Evolutionary conservation across 2,329 filamentous ascomycete species (phyloP).

Genomic region (Knufia fluminis): DNA sequence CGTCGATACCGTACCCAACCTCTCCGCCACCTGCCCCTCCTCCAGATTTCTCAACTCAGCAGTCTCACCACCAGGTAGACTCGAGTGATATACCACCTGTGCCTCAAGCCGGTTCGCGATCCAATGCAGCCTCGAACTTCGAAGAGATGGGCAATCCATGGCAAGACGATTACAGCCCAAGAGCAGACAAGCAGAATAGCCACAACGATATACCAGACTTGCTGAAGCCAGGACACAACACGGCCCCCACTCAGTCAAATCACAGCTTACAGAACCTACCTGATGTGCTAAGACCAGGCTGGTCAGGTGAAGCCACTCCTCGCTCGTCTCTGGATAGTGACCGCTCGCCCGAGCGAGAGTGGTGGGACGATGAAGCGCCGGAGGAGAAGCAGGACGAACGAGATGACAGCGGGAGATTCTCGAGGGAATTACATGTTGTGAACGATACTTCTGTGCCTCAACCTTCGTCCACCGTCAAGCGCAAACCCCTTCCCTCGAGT

Average conservation of each 20-base stretch:
- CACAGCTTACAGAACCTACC: no score
- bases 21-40: conserved; percentile 14
- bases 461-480: conserved; percentile 2
- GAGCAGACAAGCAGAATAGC: conserved; percentile 10
- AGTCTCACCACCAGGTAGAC: conserved; percentile 13
- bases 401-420: neutral
- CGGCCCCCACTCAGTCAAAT: neutral
- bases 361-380: conserved; percentile 19
- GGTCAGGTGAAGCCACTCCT: conserved; percentile 20
- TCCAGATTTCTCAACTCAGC: neutral
- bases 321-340: conserved; percentile 23
- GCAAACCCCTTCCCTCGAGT: conserved; percentile 6
- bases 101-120: conserved; percentile 8
- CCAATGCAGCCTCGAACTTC: conserved; percentile 5
- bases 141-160: conserved; percentile 23
- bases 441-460: conserved; percentile 8
- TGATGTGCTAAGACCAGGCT: conserved; percentile 18
- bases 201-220: conserved; percentile 16
- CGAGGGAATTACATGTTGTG: conserved; percentile 1
- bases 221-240: conserved; percentile 12
- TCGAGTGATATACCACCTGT: conserved; percentile 17
- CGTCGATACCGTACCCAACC: conserved; percentile 17
- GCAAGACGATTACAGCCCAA: conserved; percentile 12
- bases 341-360: conserved; percentile 18
- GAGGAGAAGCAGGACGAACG: conserved; percentile 2